Evolutionary conservation across 805 yeast species (phyloP), one percentile per base, ranked within the genome.

Genomic region (Kodamaea laetipori): DNA sequence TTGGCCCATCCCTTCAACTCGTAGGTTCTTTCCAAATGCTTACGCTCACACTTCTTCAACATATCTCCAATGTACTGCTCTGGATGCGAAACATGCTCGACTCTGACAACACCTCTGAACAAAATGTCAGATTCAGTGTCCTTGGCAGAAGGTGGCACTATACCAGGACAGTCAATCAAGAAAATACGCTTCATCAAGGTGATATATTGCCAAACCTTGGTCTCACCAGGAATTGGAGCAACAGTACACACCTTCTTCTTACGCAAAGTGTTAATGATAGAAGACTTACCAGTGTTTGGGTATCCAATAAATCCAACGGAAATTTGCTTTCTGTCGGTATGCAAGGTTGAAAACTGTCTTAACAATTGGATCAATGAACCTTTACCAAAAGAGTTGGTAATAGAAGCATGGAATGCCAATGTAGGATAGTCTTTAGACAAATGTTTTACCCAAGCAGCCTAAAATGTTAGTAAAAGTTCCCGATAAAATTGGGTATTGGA

Each of bases 401-500:
- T 92, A 1, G 97, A 90, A 1, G 99, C 98, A 66, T 92, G 99
- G 74, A 94, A 92, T 48, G 99, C 99, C 55, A 92, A 73, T 2
- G 99, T 94, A 39, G 99, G 99, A 63, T 80, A 88, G 43, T 81
- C 86, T 57, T 87, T 90, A 3, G 97, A 90, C 50, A 92, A 74
- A 65, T 86, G 92, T 66, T 92, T 94, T 35, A 94, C 97, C 99
- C 99, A 92, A 33, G 98, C 97, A 65, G 98, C 97, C 97, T 90
- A 28, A 28, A 28, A 65, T 30, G 56, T 50, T 69, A 71, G 74
- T 64, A 51, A 28, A n/a, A n/a, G n/a, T n/a, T n/a, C n/a, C n/a
- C n/a, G n/a, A n/a, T n/a, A n/a, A n/a, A n/a, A n/a, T n/a, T n/a
- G n/a, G n/a, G n/a, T n/a, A n/a, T n/a, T n/a, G n/a, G n/a, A 6